Evolutionary conservation across 2,329 filamentous ascomycete genomes (phyloP), one percentile per base, ranked within the genome.

Genomic region (Beauveria bassiana): DNA sequence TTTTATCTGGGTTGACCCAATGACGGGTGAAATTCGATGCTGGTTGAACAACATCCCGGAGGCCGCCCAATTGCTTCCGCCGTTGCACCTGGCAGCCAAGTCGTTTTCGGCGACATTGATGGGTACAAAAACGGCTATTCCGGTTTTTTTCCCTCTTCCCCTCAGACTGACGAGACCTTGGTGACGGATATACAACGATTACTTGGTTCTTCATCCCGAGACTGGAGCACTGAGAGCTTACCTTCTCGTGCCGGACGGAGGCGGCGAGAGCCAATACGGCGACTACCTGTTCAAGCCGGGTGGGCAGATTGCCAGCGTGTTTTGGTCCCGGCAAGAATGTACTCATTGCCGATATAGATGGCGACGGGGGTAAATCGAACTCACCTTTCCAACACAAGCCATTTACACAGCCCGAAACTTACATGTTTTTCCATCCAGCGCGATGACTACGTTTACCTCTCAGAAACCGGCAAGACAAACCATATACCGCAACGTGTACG

Each of bases 331-430:
- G 64, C 3, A 45, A 52, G 1, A 62, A 64, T 16, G 65, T 68
- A 1, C 43, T 66, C 20, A 61, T 69, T 45, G 66, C 65, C 5
- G 66, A 69, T 46, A 64, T 68, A 49, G 65, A 68, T 18, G 66
- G 67, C 5, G 67, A 69, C n/a, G n/a, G 65, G 66, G 2, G 61
- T 66, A 56, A 60, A 64, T 59, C 6, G 1, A 24, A 1, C 14
- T 28, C 31, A 3, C 31, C 31, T 34, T 34, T 10, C 31, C 31
- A n/a, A 34, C 31, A 34, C 9, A 12, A 2, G 9, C 31, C 9
- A 34, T 12, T 5, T 7, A 12, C 31, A 34, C 10, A 26, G 8
- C 6, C 6, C 16, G 7, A 16, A 5, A 34, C 20, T 24, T 22
- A 26, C 16, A 18, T 2, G 6, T n/a, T 10, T 34, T 10, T 34